phyloP scores from a whole-genome alignment of 257 asterid species.

The Scutellaria minor region DNA sequence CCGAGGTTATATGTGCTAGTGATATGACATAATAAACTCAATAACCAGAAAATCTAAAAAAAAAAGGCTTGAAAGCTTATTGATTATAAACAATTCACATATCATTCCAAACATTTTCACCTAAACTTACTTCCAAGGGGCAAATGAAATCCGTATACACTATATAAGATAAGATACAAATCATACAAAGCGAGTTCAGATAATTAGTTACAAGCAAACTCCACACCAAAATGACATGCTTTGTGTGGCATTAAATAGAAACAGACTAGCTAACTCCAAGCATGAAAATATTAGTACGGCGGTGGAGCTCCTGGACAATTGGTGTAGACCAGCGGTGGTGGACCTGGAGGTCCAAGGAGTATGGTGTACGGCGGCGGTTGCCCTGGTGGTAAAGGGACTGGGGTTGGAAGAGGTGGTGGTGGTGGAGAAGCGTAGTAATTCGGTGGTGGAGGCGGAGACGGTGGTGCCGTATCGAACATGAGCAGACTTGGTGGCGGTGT shows the following conservation, averaged over 20 bases:
- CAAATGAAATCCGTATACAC: too few species aligned
- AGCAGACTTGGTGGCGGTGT: constrained; percentile 33
- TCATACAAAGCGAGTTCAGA: too few species aligned
- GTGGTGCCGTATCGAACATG: constrained; percentile 18
- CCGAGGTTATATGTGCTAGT: too few species aligned
- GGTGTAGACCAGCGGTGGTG: constrained; percentile 34
- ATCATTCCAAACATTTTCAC: too few species aligned
- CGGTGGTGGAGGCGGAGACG: constrained; percentile 22
- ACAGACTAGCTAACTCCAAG: not conserved
- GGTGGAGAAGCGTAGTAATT: constrained; percentile 33
- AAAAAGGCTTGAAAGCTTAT: too few species aligned
- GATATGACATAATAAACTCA: too few species aligned
- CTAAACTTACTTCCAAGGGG: too few species aligned
- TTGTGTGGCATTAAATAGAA: not conserved
- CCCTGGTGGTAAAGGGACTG: constrained; percentile 36
- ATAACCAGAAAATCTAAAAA: too few species aligned
- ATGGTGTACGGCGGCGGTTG: constrained; percentile 34
- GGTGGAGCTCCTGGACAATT: constrained; percentile 31
- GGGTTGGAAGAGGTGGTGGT: constrained; percentile 36
- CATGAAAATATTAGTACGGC: constrained; percentile 21
- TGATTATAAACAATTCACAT: too few species aligned
- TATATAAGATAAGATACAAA: too few species aligned
- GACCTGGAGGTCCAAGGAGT: constrained; percentile 33
- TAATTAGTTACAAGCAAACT: not conserved
- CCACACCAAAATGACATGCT: not conserved